Base-by-base conservation (phyloP, 2,329 filamentous ascomycete genomes). In the Diplodia seriata region DNA sequence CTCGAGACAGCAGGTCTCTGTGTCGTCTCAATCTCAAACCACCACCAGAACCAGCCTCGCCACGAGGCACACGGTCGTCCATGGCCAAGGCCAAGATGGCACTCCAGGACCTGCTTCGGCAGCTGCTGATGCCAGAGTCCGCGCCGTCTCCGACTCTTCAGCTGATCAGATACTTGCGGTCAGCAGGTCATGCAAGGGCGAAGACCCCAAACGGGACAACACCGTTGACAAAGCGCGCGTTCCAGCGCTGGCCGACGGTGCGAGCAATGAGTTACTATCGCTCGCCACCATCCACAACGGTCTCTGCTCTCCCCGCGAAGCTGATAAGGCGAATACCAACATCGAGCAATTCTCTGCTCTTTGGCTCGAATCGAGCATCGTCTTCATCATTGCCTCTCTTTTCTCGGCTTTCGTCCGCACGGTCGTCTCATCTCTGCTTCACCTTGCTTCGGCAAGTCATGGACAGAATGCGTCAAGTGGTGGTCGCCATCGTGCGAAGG, bases 161-260 rank as follows among this genome's bases (percentile, higher is more conserved):
- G 40, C 40, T 14, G 43, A 50, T 9, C 23, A 33, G 26, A 38
- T 43, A 4, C 57, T 36, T 50, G 43, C 43, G 14, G 40, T 26
- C 38, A 50, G 43, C 57, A 33, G 43, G 18, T 14, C 12, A 31
- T 62, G 40, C 57, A 62, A 62, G 29, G 57, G 43, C 11, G 49
- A 49, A 29, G 49, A 62, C 7, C 15, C 43, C 7, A 18, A 49
- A 33, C 57, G 20, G 33, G 6, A 15, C 23, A 11, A 26, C n/a
- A 12, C 31, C 15, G 8, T 26, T 8, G 20, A 31, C 36, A 29
- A 11, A 26, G 26, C 26, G 40, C 18, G 6, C 14, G 8, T n/a
- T 15, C 4, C 6, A 38, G 43, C 33, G 26, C 9, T 31, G 29
- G 4, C 5, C 2, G 33, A 33, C 57, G 26, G 20, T 29, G 36